phyloP scores from a whole-genome alignment of 768 basidiomycete genomes.

The Boletus reticuloceps region DNA sequence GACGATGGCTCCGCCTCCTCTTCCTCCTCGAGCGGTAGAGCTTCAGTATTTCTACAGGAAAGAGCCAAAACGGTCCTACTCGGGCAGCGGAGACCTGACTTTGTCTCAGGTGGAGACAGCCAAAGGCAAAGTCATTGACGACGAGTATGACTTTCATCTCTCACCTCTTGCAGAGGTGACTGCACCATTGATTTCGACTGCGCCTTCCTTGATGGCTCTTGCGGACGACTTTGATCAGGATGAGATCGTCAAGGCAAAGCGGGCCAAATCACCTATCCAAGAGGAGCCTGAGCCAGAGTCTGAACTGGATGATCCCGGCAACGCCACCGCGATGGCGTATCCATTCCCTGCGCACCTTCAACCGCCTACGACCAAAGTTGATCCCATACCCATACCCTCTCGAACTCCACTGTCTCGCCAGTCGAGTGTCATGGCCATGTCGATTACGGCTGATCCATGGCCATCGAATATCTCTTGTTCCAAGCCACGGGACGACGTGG shows the following conservation, averaged over 20 bases:
- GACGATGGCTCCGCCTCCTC: conserved; percentile 3
- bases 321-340: conserved; percentile 3
- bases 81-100: conserved; percentile 12
- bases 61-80: conserved; percentile 21
- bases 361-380: conserved; percentile 15
- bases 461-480: conserved; percentile 21
- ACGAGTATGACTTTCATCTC: conserved; percentile 29
- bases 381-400: conserved; percentile 31
- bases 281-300: conserved; percentile 26
- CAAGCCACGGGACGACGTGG: conserved; percentile 27
- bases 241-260: conserved; percentile 19
- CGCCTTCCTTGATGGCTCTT: conserved; percentile 30
- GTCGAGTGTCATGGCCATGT: conserved; percentile 28
- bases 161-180: conserved; percentile 29
- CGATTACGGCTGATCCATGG: conserved; percentile 24
- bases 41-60: conserved; percentile 23
- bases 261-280: conserved; percentile 17
- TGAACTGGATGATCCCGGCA: conserved; percentile 20
- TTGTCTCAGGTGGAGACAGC: conserved; percentile 11
- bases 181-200: conserved; percentile 25
- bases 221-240: conserved; percentile 30
- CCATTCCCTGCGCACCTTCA: conserved; percentile 30
- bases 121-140: conserved; percentile 26
- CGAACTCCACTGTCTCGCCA: conserved; percentile 28
- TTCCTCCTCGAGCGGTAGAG: conserved; percentile 16